Evolutionary conservation across 768 basidiomycete species (phyloP), one percentile per base, ranked within the genome.

Genomic region (Mycena rebaudengoi): DNA sequence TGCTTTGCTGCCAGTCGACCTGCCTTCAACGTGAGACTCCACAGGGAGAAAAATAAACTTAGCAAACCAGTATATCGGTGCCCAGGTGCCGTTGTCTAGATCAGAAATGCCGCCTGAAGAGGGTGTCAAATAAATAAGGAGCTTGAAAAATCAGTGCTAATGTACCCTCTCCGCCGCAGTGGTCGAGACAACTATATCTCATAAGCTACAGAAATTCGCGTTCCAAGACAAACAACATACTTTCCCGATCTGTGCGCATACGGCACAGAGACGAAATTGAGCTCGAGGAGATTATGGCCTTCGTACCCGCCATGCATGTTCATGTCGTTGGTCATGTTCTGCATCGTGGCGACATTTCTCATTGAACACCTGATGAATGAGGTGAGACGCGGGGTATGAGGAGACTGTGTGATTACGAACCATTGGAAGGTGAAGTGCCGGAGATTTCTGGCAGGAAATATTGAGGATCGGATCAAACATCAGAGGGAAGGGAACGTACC

Each of bases 121-220:
- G n/a, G n/a, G n/a, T n/a, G n/a, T n/a, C n/a, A n/a, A n/a, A n/a
- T n/a, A n/a, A n/a, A n/a, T n/a, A n/a, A n/a, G n/a, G n/a, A n/a
- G n/a, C n/a, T n/a, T n/a, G n/a, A n/a, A n/a, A n/a, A n/a, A n/a
- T n/a, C n/a, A n/a, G n/a, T n/a, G n/a, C n/a, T n/a, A n/a, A n/a
- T n/a, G n/a, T n/a, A n/a, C n/a, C n/a, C n/a, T 66, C 65, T 1
- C 65, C 65, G 18, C 65, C 65, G 33, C 65, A 66, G 41, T 61
- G 44, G 13, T 26, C 13, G 7, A 26, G 7, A 14, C 44, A 45
- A 14, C 44, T 45, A 28, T 28, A 40, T n/a, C n/a, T n/a, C n/a
- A n/a, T n/a, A n/a, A n/a, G n/a, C n/a, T n/a, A n/a, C n/a, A n/a
- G n/a, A n/a, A n/a, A n/a, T n/a, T n/a, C n/a, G n/a, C n/a, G n/a